Percentiles rank a stretch among this genome's conserved stretches.
phyloP scores from a whole-genome alignment of 352 stramenopile genomes.

The Phytophthora quininea region DNA sequence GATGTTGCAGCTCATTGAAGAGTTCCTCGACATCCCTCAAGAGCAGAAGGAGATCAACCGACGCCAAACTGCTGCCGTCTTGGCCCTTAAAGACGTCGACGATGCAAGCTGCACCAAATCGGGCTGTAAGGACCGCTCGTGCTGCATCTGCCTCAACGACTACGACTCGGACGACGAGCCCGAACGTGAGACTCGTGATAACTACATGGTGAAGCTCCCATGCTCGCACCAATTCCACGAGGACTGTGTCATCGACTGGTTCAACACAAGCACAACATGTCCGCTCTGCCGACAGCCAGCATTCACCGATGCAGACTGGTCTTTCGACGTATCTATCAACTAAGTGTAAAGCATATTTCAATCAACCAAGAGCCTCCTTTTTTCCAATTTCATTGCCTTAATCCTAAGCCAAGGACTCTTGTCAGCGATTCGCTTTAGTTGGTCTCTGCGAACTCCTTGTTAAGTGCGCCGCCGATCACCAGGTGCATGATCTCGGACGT shows the following conservation, averaged over 20 bases:
- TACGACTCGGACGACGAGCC: slow-evolving; percentile 34
- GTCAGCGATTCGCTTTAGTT: slow-evolving; percentile 28
- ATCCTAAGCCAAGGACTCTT: too few species aligned
- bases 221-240: slow-evolving; percentile 79
- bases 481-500: slow-evolving; percentile 98
- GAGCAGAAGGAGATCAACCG: slow-evolving; percentile 60
- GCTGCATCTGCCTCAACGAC: slow-evolving; percentile 62
- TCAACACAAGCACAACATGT: slow-evolving; percentile 72
- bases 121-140: slow-evolving; percentile 36
- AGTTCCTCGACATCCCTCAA: slow-evolving; percentile 57
- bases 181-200: slow-evolving; percentile 17
- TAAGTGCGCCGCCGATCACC: slow-evolving; percentile 94
- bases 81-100: slow-evolving; percentile 62
- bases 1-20: slow-evolving; percentile 45
- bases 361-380: too few species aligned
- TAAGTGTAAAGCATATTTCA: slow-evolving; percentile 17
- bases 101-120: slow-evolving; percentile 7
- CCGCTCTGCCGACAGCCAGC: slow-evolving; percentile 61
- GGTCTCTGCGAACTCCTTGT: slow-evolving; percentile 94
- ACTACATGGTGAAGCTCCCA: slow-evolving; percentile 63
- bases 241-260: slow-evolving; percentile 81
- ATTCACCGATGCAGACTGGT: slow-evolving; percentile 40
- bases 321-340: slow-evolving; percentile 46
- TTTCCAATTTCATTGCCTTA: too few species aligned
- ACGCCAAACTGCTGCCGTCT: slow-evolving; percentile 48